phyloP scores from a whole-genome alignment of 805 yeast species.

The Wickerhamomyces kurtzmanii region DNA sequence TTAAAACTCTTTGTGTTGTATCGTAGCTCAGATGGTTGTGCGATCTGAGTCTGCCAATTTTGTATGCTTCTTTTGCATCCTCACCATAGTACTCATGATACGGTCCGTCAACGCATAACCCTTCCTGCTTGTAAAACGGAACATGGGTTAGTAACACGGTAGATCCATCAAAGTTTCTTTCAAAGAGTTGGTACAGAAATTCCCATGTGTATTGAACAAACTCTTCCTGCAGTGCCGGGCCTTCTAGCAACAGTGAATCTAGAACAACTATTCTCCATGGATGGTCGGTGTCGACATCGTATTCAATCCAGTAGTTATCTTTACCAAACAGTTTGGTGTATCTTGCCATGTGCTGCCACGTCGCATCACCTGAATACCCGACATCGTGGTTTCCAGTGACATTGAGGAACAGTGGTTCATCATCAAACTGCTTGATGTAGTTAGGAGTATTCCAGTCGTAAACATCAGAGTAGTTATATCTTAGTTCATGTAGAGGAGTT shows the following conservation, averaged over 20 bases:
- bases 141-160: conserved; percentile 83
- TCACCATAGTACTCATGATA: conserved; percentile 48
- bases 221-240: conserved; percentile 75
- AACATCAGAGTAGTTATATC: conserved; percentile 47
- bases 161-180: conserved; percentile 57
- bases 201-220: conserved; percentile 61
- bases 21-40: conserved; percentile 77
- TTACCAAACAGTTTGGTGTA: conserved; percentile 69
- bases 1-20: conserved; percentile 56
- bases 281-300: conserved; percentile 48
- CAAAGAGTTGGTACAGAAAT: conserved; percentile 53
- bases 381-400: conserved; percentile 94
- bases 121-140: conserved; percentile 76
- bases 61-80: conserved; percentile 51
- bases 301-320: conserved; percentile 75
- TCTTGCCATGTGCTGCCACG: conserved; percentile 82
- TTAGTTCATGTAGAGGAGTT: conserved; percentile 22
- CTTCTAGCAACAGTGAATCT: conserved; percentile 78
- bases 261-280: conserved; percentile 89
- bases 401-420: conserved; percentile 66
- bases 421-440: conserved; percentile 18
- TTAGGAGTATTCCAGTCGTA: conserved; percentile 53
- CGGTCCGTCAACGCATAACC: conserved; percentile 86
- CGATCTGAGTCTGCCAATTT: conserved; percentile 62
- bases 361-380: conserved; percentile 92